These are phyloP conservation scores for Penicillium sp. DNA, from an alignment of 2,329 filamentous ascomycete genomes.

Conservation along the genomic window DNA sequence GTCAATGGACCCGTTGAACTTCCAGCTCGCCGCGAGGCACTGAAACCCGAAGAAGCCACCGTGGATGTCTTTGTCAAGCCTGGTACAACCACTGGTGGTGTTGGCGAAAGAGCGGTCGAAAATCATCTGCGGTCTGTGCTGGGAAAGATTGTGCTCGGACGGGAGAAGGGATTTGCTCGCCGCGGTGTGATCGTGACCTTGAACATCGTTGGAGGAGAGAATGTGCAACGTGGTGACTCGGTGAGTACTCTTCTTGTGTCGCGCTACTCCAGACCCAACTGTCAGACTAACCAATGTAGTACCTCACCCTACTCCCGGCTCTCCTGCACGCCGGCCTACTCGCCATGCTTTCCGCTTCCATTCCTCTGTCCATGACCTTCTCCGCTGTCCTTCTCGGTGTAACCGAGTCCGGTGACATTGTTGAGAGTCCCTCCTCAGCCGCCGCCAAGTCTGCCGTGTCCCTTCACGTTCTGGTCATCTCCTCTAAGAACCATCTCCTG, in stretches of 20 bases:
- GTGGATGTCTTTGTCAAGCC: conserved; percentile 90
- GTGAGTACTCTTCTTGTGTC: conserved; percentile 28
- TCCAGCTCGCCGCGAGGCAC: conserved; percentile 70
- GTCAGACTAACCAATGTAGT: conserved; percentile 51
- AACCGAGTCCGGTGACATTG: conserved; percentile 43
- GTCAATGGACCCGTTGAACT: conserved; percentile 95
- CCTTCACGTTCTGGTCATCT: conserved; percentile 81
- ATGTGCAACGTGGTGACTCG: conserved; percentile 39
- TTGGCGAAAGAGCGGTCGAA: conserved; percentile 81
- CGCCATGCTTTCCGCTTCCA: conserved; percentile 76
- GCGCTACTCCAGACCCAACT: not conserved
- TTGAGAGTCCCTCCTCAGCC: conserved; percentile 64
- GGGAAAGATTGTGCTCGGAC: conserved; percentile 43
- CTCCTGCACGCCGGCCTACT: conserved; percentile 78
- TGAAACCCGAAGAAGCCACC: conserved; percentile 86
- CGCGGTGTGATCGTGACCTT: conserved; percentile 47
- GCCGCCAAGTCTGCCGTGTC: conserved; percentile 67
- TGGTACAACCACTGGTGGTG: conserved; percentile 80
- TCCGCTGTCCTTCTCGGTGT: conserved; percentile 68
- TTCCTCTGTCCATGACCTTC: conserved; percentile 75
- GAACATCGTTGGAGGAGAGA: conserved; percentile 41
- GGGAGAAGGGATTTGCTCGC: conserved; percentile 44
- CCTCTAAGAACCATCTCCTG: conserved; percentile 71
- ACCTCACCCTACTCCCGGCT: conserved; percentile 76
- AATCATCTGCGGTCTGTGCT: conserved; percentile 46